These are phyloP conservation scores for Fusarium sp. DNA, from an alignment of 2,329 filamentous ascomycete species.

Conservation along the genomic window DNA sequence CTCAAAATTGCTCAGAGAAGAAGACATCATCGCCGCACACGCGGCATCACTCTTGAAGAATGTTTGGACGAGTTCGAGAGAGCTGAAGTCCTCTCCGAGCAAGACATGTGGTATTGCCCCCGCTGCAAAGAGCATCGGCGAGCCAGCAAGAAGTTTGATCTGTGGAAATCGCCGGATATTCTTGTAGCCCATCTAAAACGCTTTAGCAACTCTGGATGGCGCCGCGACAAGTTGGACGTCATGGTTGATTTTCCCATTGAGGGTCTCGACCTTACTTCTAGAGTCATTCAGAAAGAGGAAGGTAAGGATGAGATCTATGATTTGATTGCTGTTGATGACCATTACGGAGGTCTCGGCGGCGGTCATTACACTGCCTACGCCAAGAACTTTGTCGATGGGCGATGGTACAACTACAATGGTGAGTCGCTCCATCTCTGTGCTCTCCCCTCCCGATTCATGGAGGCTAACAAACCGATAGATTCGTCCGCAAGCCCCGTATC, in stretches of 20 bases:
- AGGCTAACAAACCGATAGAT: conserved; percentile 70
- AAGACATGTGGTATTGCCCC: conserved; percentile 98
- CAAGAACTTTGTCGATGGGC: conserved; percentile 87
- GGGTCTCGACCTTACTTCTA: conserved; percentile 82
- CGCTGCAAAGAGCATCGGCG: conserved; percentile 93
- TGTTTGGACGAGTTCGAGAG: conserved; percentile 96
- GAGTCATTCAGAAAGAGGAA: conserved; percentile 83
- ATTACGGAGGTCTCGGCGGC: conserved; percentile 91
- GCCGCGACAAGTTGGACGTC: conserved; percentile 92
- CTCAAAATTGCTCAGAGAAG: conserved; percentile 73
- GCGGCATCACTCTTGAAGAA: conserved; percentile 86
- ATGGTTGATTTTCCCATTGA: conserved; percentile 92
- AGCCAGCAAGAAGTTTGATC: conserved; percentile 94
- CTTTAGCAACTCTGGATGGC: conserved; percentile 85
- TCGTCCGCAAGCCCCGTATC: conserved; percentile 74
- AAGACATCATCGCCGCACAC: conserved; percentile 66
- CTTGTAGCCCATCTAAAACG: conserved; percentile 95
- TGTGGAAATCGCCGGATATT: conserved; percentile 97
- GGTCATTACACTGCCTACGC: conserved; percentile 97
- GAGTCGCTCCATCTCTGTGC: conserved; percentile 51
- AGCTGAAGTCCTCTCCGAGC: conserved; percentile 91
- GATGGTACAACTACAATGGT: conserved; percentile 99
- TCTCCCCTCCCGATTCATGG: neutral
- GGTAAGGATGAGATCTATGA: conserved; percentile 90
- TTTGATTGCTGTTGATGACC: conserved; percentile 94